These are phyloP conservation scores for Extremus antarcticus DNA, from an alignment of 495 filamentous ascomycete genomes.

Conservation along the genomic window DNA sequence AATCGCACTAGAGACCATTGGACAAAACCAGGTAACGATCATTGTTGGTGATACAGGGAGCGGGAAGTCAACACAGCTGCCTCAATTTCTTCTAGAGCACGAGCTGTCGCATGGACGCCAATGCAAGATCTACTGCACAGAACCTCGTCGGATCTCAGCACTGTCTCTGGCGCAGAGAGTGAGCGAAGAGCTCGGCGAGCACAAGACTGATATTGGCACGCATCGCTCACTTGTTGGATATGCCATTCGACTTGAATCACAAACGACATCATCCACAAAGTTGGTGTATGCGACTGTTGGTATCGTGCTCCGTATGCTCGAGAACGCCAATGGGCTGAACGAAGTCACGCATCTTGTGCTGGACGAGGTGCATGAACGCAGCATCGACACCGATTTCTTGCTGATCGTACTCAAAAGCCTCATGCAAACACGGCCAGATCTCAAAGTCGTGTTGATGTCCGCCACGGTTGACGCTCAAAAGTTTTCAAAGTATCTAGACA, in stretches of 20 bases:
- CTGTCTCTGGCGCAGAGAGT: conserved; percentile 85
- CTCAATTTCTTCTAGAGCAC: conserved; percentile 81
- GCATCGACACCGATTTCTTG: conserved; percentile 92
- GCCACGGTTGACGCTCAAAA: conserved; percentile 86
- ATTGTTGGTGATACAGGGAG: conserved; percentile 93
- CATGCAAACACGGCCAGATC: conserved; percentile 54
- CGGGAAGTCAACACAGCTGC: conserved; percentile 95
- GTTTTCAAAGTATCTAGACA: conserved; percentile 77
- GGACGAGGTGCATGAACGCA: conserved; percentile 87
- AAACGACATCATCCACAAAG: conserved; percentile 64
- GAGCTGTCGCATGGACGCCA: conserved; percentile 65
- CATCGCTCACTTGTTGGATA: conserved; percentile 78
- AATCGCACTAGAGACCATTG: conserved; percentile 61
- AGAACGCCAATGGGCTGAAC: conserved; percentile 68
- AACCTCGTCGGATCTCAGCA: conserved; percentile 92
- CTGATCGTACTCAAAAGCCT: conserved; percentile 80
- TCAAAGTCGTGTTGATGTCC: conserved; percentile 89
- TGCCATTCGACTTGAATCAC: conserved; percentile 83
- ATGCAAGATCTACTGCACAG: conserved; percentile 91
- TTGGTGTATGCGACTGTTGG: conserved; percentile 80
- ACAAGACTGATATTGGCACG: conserved; percentile 69
- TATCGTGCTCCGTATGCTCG: conserved; percentile 94
- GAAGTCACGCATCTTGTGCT: conserved; percentile 88
- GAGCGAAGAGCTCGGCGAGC: conserved; percentile 86
- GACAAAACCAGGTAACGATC: conserved; percentile 70